A percentile compares a stretch with the other conserved stretches of the same genome.
phyloP scores from a whole-genome alignment of 208 protist species.

The Phytomonas francai region DNA sequence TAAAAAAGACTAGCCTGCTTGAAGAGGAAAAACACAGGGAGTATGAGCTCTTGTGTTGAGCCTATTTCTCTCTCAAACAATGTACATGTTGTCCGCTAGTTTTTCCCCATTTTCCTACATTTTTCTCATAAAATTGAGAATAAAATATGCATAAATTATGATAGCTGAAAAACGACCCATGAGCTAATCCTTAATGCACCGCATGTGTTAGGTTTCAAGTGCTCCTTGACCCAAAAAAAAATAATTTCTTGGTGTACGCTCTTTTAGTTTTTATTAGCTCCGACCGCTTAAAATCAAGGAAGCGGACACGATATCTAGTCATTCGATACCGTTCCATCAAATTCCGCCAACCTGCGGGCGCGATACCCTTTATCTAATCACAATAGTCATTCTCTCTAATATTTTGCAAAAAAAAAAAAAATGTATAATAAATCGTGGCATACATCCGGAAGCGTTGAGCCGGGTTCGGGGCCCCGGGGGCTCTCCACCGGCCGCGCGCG shows the following conservation, averaged over 20 bases:
- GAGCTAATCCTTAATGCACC: neutral
- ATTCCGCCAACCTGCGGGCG: neutral
- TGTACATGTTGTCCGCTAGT: neutral
- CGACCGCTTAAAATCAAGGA: neutral
- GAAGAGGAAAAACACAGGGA: neutral
- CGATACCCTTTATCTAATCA: neutral
- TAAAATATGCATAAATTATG: neutral
- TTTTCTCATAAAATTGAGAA: neutral
- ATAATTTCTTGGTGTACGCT: neutral
- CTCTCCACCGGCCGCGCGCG: neutral
- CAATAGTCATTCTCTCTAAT: neutral
- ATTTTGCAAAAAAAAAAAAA: neutral
- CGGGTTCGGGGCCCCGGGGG: neutral
- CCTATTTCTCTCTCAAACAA: neutral
- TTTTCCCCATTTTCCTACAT: neutral
- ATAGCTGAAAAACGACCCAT: neutral
- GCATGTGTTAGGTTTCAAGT: neutral
- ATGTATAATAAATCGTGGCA: neutral
- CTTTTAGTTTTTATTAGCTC: conserved; percentile 2
- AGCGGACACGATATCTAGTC: neutral
- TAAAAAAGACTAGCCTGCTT: neutral
- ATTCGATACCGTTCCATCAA: neutral
- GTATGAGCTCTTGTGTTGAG: neutral
- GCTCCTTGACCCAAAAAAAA: neutral
- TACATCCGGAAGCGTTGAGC: neutral